Evolutionary conservation across 2,329 filamentous ascomycete species (phyloP), one percentile per base, ranked within the genome.

Genomic region (Aspergillus sclerotialis): DNA sequence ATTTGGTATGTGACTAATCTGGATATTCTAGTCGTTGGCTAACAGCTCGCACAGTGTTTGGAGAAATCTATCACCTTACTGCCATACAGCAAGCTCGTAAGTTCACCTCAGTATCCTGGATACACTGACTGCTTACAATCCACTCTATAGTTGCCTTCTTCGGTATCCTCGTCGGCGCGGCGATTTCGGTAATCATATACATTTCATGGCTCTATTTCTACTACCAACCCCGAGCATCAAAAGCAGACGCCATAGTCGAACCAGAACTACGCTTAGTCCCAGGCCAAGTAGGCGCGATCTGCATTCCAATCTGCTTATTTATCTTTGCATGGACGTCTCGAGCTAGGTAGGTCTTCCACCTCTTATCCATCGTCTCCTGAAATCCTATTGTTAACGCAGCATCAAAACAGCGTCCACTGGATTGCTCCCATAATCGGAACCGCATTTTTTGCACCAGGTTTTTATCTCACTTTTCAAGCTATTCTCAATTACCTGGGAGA

Each of bases 391-490:
- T 36, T 52, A 53, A 32, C 53, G 50, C n/a, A 52, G 46, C 48
- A 35, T 48, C n/a, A 56, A 27, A 37, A 45, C 5, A 45, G 37
- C 5, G 44, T 59, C 7, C 59, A 63, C n/a, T 64, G 56, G 39
- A 60, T 73, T 32, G 61, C 71, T 3, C 68, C 71, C 0, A 65
- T 74, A 4, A 46, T 74, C 10, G 69, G 67, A 2, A 67, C 65
- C 0, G 58, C 63, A 0, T 62, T 72, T 12, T 72, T 71, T 53
- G 72, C 37, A n/a, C 26, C 37, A 3, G 48, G 49, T 4, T 40
- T 45, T 17, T 37, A 42, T 12, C 37, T 44, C 8, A 32, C 38
- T 11, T 46, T 50, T 18, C 40, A 43, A 21, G 42, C 42, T 10
- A 37, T 51, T 12, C 42, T 50, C 12, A 49, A 49, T 27, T 58